phyloP scores from a whole-genome alignment of 2,329 filamentous ascomycete genomes.

The Colletotrichum spinosum region DNA sequence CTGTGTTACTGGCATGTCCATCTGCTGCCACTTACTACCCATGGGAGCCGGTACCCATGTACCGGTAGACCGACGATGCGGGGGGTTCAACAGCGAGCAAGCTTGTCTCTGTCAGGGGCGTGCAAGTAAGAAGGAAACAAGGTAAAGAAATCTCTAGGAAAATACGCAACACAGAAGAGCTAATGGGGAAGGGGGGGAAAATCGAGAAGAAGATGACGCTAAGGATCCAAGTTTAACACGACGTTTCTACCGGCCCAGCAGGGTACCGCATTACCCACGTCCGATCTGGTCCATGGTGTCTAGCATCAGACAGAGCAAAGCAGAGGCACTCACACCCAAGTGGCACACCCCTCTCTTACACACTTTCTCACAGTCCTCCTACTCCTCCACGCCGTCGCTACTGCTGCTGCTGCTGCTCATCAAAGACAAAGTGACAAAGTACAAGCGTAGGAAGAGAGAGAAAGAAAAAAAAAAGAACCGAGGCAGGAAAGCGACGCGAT shows the following conservation, averaged over 20 bases:
- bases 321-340: slow-evolving; percentile 38
- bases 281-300: slow-evolving; percentile 28
- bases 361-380: neutral
- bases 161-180: neutral
- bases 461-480: slow-evolving; percentile 36
- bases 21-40: slow-evolving; percentile 5
- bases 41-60: slow-evolving; percentile 32
- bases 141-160: slow-evolving; percentile 28
- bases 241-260: slow-evolving; percentile 32
- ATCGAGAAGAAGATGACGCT: slow-evolving; percentile 30
- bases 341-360: slow-evolving; percentile 37
- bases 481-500: slow-evolving; percentile 33
- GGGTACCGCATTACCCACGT: slow-evolving; percentile 33
- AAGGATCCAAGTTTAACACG: slow-evolving; percentile 36
- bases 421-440: slow-evolving; percentile 39
- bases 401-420: slow-evolving; percentile 31
- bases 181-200: neutral
- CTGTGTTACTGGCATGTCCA: slow-evolving; percentile 19
- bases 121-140: slow-evolving; percentile 3
- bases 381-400: neutral
- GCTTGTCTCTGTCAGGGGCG: slow-evolving; percentile 18
- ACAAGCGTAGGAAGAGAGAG: neutral
- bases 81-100: slow-evolving; percentile 23
- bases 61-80: slow-evolving; percentile 27
- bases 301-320: slow-evolving; percentile 36